A percentile compares a stretch with the other conserved stretches of the same genome.
Evolutionary conservation across 179 eudicot genomes (phyloP).

Genomic region (Spergularia azorica): DNA sequence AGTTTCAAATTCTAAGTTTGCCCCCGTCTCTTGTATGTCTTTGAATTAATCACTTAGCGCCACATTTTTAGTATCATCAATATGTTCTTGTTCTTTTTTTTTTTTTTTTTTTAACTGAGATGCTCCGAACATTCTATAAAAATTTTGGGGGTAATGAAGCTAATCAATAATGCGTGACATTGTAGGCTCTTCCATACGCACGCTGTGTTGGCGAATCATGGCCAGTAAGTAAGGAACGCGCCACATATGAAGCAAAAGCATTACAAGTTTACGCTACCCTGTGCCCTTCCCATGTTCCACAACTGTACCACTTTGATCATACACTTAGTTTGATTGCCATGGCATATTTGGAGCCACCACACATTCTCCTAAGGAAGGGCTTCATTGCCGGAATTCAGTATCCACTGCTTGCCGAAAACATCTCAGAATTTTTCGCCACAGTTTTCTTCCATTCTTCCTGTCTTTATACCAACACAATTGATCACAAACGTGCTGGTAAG

Average conservation of each 20-base stretch:
- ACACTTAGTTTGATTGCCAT: conserved; percentile 82
- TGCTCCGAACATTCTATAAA: no score
- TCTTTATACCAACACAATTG: conserved; percentile 65
- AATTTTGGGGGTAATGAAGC: background rate
- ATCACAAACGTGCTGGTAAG: conserved; percentile 75
- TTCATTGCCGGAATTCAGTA: conserved; percentile 84
- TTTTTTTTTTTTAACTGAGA: no score
- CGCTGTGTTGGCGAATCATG: conserved; percentile 92
- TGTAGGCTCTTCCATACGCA: conserved; percentile 88
- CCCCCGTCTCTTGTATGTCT: background rate
- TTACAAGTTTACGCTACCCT: conserved; percentile 65
- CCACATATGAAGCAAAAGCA: conserved; percentile 71
- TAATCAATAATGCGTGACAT: background rate
- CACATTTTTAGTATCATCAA: background rate
- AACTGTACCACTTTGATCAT: conserved; percentile 85
- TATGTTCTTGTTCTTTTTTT: no score
- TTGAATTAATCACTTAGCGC: background rate
- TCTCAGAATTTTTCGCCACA: conserved; percentile 74
- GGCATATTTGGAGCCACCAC: conserved; percentile 94
- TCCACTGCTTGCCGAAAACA: conserved; percentile 81
- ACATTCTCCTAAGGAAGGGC: conserved; percentile 81
- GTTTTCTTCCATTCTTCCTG: conserved; percentile 83
- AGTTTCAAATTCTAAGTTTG: no score
- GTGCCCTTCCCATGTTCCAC: conserved; percentile 83
- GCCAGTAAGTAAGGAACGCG: conserved; percentile 89